A percentile compares a stretch with the other conserved stretches of the same genome.
phyloP scores from a whole-genome alignment of 768 basidiomycete genomes.

The Tulasnella sp. region DNA sequence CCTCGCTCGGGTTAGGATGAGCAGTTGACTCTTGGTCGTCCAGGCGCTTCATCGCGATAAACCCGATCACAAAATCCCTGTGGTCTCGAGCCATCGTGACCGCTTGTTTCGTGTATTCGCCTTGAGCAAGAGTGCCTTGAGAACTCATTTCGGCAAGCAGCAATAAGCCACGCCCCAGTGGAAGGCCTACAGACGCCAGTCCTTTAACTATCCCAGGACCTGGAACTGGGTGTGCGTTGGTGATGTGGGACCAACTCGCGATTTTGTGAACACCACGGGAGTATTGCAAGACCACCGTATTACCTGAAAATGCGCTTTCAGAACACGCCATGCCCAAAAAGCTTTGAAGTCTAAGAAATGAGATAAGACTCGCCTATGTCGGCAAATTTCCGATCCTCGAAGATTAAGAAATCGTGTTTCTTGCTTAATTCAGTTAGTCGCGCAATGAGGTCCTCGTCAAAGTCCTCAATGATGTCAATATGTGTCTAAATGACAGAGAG shows the following conservation, averaged over 20 bases:
- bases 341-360: background rate
- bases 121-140: conserved; percentile 76
- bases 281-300: conserved; percentile 94
- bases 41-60: conserved; percentile 87
- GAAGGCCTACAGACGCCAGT: conserved; percentile 77
- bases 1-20: conserved; percentile 37
- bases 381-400: conserved; percentile 98
- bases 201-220: conserved; percentile 95
- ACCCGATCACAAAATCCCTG: conserved; percentile 89
- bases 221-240: conserved; percentile 93
- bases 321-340: background rate
- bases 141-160: conserved; percentile 97
- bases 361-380: conserved; percentile 71
- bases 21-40: conserved; percentile 51
- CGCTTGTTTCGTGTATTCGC: conserved; percentile 76
- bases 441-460: conserved; percentile 64
- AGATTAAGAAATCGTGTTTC: conserved; percentile 91
- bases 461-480: conserved; percentile 93
- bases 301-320: conserved; percentile 52
- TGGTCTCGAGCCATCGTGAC: conserved; percentile 81
- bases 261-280: conserved; percentile 89
- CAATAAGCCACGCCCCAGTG: conserved; percentile 79
- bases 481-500: conserved; percentile 67
- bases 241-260: conserved; percentile 92
- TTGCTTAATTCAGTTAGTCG: conserved; percentile 63